Conservation (phyloP, 257 asterid species). For the Petrea volubilis region DNA sequence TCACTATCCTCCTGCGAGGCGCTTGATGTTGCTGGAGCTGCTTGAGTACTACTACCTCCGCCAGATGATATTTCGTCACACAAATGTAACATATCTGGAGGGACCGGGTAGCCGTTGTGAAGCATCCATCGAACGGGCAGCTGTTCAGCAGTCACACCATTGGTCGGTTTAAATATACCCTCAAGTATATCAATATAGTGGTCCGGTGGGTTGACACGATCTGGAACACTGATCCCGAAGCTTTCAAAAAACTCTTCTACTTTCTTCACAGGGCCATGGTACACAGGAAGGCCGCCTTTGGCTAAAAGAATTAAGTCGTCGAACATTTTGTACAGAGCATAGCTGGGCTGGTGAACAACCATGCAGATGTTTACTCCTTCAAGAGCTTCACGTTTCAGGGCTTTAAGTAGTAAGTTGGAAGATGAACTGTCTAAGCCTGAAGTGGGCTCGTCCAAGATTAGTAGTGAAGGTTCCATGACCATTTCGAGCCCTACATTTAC, state of each 20-base stretch:
- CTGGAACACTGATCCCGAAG: conserved; percentile 77
- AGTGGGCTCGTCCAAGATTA: conserved; percentile 95
- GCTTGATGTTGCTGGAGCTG: conserved; percentile 42
- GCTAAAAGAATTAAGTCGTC: conserved; percentile 93
- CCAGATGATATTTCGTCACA: conserved; percentile 74
- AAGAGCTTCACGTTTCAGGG: conserved; percentile 95
- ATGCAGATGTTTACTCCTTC: conserved; percentile 95
- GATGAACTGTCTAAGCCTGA: conserved; percentile 96
- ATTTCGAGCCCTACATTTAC: conserved; percentile 93
- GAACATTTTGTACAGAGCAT: conserved; percentile 89
- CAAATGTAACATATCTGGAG: conserved; percentile 86
- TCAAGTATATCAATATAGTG: conserved; percentile 90
- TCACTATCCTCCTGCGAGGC: conserved; percentile 37
- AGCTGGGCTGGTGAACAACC: conserved; percentile 99
- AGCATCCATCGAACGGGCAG: conserved; percentile 99
- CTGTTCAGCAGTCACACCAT: conserved; percentile 67
- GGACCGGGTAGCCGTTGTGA: conserved; percentile 90
- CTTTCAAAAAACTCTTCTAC: conserved; percentile 82
- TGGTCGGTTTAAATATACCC: conserved; percentile 72
- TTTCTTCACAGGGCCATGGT: conserved; percentile 88
- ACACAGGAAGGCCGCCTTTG: conserved; percentile 90
- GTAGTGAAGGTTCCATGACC: conserved; percentile 96
- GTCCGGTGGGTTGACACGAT: conserved; percentile 91
- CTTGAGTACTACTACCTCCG: conserved; percentile 11
- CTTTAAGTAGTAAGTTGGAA: conserved; percentile 85